Conservation (phyloP, 768 basidiomycete species). For the Kwoniella sp. region DNA sequence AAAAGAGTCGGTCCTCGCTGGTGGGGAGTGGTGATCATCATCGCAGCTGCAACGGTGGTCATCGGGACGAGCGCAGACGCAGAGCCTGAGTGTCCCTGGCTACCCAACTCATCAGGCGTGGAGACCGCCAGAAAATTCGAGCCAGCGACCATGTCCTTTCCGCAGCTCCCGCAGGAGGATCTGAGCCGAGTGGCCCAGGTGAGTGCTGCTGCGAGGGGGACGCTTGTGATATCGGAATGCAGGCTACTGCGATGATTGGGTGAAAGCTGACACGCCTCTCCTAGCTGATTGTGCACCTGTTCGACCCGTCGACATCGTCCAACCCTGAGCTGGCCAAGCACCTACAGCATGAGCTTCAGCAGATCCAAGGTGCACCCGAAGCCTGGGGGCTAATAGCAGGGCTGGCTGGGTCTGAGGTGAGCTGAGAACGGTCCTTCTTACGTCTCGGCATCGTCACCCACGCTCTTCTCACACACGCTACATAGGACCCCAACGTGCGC, state of each 20-base stretch:
- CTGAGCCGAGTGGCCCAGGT: slow-evolving; percentile 40
- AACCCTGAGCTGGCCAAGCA: slow-evolving; percentile 38
- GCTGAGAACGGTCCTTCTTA: slow-evolving; percentile 1
- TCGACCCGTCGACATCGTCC: slow-evolving; percentile 29
- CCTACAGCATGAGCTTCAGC: slow-evolving; percentile 40
- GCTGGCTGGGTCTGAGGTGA: slow-evolving; percentile 36
- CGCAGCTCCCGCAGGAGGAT: slow-evolving; percentile 31
- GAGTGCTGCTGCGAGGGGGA: no score
- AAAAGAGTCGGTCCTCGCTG: no score
- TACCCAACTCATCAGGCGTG: no score
- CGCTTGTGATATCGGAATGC: no score
- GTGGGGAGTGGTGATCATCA: no score
- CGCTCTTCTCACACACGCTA: background rate
- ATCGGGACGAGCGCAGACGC: no score
- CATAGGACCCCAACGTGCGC: slow-evolving; percentile 71
- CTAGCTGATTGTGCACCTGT: slow-evolving; percentile 45
- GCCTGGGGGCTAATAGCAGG: slow-evolving; percentile 49
- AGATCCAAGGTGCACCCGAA: slow-evolving; percentile 35
- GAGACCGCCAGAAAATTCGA: no score
- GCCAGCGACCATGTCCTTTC: no score
- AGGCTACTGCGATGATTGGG: no score
- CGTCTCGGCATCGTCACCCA: background rate
- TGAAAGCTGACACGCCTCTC: no score
- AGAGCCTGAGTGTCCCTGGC: no score
- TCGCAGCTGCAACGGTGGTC: no score